phyloP scores from a whole-genome alignment of 1,284 basidiomycete species.

The Peniophora sp. region DNA sequence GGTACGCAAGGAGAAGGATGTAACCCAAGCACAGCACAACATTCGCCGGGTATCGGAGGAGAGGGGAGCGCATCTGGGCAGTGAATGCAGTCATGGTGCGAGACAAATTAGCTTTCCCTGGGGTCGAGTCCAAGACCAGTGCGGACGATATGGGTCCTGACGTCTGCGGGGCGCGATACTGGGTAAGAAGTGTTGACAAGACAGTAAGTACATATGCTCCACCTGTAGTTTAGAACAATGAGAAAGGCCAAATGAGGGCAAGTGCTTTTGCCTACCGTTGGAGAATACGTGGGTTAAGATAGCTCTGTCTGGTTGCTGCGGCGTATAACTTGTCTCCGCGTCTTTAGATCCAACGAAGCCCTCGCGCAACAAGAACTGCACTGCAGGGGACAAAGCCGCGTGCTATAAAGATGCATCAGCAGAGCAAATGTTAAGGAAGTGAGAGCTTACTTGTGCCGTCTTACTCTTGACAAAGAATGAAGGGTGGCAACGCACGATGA shows the following conservation, averaged over 20 bases:
- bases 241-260: no score
- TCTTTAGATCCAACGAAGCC: conserved; percentile 12
- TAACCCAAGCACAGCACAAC: conserved; percentile 13
- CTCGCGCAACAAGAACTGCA: conserved; percentile 23
- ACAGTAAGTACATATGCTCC: conserved; percentile 33
- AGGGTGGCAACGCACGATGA: conserved; percentile 34
- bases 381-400: conserved; percentile 26
- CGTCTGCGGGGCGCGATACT: conserved; percentile 7
- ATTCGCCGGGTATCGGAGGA: conserved; percentile 16
- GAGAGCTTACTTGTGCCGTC: conserved; percentile 21
- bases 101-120: conserved; percentile 26
- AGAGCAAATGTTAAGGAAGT: background rate
- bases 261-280: no score
- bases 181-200: conserved; percentile 20
- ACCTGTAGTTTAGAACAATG: no score
- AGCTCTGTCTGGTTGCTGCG: conserved; percentile 13
- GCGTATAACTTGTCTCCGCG: conserved; percentile 23
- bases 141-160: conserved; percentile 19
- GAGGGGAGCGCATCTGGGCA: conserved; percentile 25
- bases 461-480: conserved; percentile 30
- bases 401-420: conserved; percentile 9
- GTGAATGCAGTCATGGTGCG: conserved; percentile 31
- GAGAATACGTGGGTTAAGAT: conserved; percentile 48
- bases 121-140: conserved; percentile 45
- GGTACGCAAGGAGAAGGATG: conserved; percentile 15